phyloP scores from a whole-genome alignment of 345 rosid genomes.

The Eucalyptus erythrocorys region DNA sequence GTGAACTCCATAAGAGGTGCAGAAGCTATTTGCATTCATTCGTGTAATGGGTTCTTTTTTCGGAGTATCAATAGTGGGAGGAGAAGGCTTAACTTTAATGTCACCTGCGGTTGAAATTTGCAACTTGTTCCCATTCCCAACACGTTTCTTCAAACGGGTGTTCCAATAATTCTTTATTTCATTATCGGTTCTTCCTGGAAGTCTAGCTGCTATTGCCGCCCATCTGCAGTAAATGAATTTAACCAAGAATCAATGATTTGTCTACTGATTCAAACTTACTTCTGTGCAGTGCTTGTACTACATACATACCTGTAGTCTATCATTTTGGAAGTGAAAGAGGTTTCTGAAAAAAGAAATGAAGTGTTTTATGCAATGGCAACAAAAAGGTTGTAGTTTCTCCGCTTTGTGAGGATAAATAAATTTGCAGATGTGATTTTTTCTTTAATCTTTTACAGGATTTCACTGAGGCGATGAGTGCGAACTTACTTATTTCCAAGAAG shows the following conservation, averaged over 20 bases:
- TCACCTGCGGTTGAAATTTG: neutral
- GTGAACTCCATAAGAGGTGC: neutral
- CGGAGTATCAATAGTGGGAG: neutral
- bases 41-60: neutral
- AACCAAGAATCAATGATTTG: neutral
- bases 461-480: neutral
- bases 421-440: neutral
- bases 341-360: neutral
- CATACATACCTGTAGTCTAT: neutral
- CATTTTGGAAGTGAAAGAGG: neutral
- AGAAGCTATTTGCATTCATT: neutral
- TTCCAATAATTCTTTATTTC: slow-evolving; percentile 6
- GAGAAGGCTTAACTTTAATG: neutral
- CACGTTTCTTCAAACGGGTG: neutral
- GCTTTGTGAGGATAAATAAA: neutral
- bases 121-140: neutral
- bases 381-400: neutral
- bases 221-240: neutral
- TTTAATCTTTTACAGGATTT: neutral
- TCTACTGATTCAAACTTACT: neutral
- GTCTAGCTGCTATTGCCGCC: neutral
- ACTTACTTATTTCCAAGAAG: neutral
- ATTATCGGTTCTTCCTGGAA: slow-evolving; percentile 1
- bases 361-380: neutral
- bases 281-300: neutral